Evolutionary conservation across 2,329 filamentous ascomycete species (phyloP).

Genomic region (Trichoderma koningiopsis): DNA sequence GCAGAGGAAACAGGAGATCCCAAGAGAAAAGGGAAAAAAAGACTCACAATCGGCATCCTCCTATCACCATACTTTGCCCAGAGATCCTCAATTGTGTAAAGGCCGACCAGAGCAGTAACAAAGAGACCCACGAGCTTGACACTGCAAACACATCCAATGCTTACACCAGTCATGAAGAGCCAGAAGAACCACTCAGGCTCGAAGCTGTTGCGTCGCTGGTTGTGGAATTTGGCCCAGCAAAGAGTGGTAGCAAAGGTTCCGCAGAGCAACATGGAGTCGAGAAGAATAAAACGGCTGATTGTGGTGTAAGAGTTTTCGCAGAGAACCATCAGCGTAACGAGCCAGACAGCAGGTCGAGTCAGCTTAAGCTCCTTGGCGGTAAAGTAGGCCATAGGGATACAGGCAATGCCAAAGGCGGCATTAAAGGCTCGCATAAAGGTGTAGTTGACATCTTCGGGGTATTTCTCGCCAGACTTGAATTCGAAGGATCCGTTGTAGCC

Average conservation of each 20-base stretch:
- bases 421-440: slow-evolving; percentile 99
- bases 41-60: slow-evolving; percentile 79
- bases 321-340: slow-evolving; percentile 93
- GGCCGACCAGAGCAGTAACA: slow-evolving; percentile 87
- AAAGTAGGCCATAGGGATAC: slow-evolving; percentile 91
- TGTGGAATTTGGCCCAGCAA: slow-evolving; percentile 97
- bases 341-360: slow-evolving; percentile 84
- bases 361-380: slow-evolving; percentile 91
- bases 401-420: slow-evolving; percentile 88
- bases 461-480: slow-evolving; percentile 97
- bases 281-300: slow-evolving; percentile 95
- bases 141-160: slow-evolving; percentile 96
- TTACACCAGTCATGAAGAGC: slow-evolving; percentile 90
- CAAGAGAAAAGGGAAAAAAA: neutral
- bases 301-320: slow-evolving; percentile 99
- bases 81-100: slow-evolving; percentile 94
- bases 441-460: slow-evolving; percentile 91
- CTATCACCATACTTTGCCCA: slow-evolving; percentile 97
- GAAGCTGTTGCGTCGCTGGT: slow-evolving; percentile 82
- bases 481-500: slow-evolving; percentile 99
- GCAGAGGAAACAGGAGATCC: neutral
- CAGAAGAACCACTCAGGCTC: slow-evolving; percentile 91
- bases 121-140: slow-evolving; percentile 98
- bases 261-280: slow-evolving; percentile 98
- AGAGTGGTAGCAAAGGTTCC: slow-evolving; percentile 98